Evolutionary conservation across 2,329 filamentous ascomycete species (phyloP).

Genomic region (Metarhizium guizhouense): DNA sequence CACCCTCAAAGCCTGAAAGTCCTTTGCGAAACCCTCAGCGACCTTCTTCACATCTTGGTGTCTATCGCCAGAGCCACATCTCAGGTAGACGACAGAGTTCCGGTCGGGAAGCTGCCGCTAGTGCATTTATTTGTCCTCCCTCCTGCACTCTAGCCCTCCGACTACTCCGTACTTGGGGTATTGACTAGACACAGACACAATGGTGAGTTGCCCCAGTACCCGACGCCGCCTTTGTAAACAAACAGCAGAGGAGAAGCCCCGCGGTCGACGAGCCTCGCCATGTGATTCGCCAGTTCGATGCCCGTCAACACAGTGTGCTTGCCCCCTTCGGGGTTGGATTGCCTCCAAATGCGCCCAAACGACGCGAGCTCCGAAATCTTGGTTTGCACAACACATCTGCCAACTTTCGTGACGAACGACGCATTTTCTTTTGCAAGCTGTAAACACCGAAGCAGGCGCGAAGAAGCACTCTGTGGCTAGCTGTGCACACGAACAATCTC

Average conservation of each 20-base stretch:
- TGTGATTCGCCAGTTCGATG: constrained; percentile 5
- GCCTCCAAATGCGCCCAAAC: not conserved
- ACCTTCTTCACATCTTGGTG: not conserved
- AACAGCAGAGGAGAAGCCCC: constrained; percentile 5
- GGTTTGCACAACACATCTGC: not conserved
- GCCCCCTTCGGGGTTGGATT: not conserved
- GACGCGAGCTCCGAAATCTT: too few relatives aligned
- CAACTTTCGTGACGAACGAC: not conserved
- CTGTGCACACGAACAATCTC: not conserved
- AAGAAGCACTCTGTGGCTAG: not conserved
- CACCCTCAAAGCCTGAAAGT: not conserved
- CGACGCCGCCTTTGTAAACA: constrained; percentile 6
- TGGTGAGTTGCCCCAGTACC: constrained; percentile 10
- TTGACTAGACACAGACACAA: not conserved
- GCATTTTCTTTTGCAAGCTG: not conserved
- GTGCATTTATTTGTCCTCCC: not conserved
- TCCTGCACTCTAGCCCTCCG: not conserved
- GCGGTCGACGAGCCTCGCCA: constrained; percentile 2
- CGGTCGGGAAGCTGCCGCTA: not conserved
- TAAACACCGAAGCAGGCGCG: not conserved
- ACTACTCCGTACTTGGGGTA: too few relatives aligned
- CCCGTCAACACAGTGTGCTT: not conserved
- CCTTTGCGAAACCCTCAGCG: not conserved
- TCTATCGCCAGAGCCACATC: not conserved
- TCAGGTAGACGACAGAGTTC: not conserved